Conservation (phyloP, 306 rosid species). For the Malus sieversii region DNA sequence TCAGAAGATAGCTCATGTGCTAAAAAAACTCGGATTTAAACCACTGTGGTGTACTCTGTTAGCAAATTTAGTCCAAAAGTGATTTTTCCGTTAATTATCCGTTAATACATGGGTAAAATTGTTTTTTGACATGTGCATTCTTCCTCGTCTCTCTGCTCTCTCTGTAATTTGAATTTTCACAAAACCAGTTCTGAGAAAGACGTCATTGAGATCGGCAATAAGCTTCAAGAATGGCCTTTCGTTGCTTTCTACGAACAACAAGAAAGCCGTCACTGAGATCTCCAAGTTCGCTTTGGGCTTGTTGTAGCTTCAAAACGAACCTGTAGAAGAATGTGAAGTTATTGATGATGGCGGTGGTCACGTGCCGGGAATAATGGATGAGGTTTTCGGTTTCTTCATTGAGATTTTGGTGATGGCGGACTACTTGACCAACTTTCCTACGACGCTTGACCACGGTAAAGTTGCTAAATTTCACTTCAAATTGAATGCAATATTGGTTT, state of each 20-base stretch:
- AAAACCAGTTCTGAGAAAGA: too few species aligned
- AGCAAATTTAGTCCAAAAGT: too few species aligned
- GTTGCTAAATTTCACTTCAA: background rate
- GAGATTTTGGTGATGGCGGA: conserved; percentile 51
- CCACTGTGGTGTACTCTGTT: too few species aligned
- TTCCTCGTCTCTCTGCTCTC: too few species aligned
- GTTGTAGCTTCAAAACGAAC: conserved; percentile 28
- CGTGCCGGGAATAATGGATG: conserved; percentile 59
- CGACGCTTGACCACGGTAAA: conserved; percentile 55
- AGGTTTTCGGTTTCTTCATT: conserved; percentile 57
- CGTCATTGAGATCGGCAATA: conserved; percentile 55
- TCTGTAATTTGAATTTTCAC: too few species aligned
- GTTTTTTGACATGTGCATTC: too few species aligned
- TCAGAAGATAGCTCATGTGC: too few species aligned
- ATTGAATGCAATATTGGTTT: background rate
- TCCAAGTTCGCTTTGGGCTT: conserved; percentile 67
- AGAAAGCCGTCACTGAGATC: conserved; percentile 63
- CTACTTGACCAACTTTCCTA: conserved; percentile 81
- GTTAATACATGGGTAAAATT: too few species aligned
- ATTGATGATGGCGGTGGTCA: background rate
- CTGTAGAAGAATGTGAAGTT: background rate
- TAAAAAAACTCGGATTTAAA: too few species aligned
- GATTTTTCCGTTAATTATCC: too few species aligned
- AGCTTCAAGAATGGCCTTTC: conserved; percentile 58
- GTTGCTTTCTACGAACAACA: conserved; percentile 47